These are phyloP conservation scores for Cladorrhinum sp. DNA, from an alignment of 2,329 filamentous ascomycete species.

Conservation along the genomic window DNA sequence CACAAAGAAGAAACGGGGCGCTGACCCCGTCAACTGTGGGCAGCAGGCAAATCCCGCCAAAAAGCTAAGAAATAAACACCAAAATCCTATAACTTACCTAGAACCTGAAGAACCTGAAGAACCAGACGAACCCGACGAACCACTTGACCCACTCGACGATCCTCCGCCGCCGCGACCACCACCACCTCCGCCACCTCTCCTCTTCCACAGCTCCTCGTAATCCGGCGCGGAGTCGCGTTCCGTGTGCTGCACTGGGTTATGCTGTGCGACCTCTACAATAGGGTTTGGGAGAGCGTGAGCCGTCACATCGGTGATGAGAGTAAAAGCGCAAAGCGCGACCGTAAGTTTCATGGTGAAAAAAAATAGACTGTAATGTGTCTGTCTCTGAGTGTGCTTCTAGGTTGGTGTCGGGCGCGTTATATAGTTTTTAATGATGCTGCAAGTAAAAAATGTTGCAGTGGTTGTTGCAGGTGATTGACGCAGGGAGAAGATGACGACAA, in stretches of 20 bases:
- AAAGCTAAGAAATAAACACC: not conserved
- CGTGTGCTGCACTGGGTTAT: constrained; percentile 12
- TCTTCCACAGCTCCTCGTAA: constrained; percentile 53
- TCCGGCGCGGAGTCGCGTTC: constrained; percentile 19
- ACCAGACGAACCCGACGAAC: not conserved
- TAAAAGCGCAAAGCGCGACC: constrained; percentile 15
- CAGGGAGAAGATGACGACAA: not conserved
- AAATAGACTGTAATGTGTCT: not conserved
- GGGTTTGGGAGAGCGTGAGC: constrained; percentile 26
- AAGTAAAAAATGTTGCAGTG: not conserved
- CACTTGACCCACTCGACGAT: not conserved
- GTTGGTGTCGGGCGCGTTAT: not conserved
- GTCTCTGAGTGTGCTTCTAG: not conserved
- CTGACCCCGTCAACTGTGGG: not conserved
- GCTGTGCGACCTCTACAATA: constrained; percentile 17
- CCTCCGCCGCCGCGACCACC: constrained; percentile 45
- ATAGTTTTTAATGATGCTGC: not conserved
- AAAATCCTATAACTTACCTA: not conserved
- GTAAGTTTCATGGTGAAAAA: constrained; percentile 16
- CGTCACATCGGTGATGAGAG: constrained; percentile 21
- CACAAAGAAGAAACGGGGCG: not conserved
- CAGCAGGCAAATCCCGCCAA: not conserved
- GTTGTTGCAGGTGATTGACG: not conserved
- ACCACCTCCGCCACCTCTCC: constrained; percentile 58
- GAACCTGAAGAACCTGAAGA: constrained; percentile 1